These are phyloP conservation scores for Colletotrichum trifolii DNA, from an alignment of 2,329 filamentous ascomycete species.

Conservation along the genomic window DNA sequence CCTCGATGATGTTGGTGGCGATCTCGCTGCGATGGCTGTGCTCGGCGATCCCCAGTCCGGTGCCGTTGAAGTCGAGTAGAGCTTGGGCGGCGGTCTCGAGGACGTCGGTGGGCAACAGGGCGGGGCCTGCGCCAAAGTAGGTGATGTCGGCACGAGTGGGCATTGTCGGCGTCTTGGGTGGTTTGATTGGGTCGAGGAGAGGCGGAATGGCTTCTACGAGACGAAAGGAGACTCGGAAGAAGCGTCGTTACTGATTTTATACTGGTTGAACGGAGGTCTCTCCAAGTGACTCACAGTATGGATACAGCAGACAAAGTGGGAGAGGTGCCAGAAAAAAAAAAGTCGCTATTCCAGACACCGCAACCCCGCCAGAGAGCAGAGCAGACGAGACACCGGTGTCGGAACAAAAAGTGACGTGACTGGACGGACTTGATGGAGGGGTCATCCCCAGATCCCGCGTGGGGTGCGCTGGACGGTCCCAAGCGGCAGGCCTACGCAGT, in stretches of 20 bases:
- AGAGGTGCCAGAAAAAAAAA: slow-evolving; percentile 29
- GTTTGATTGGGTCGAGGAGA: slow-evolving; percentile 4
- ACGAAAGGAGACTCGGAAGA: background rate
- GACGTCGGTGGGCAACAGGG: slow-evolving; percentile 83
- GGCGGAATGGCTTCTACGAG: background rate
- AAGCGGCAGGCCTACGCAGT: too few relatives aligned
- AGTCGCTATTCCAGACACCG: slow-evolving; percentile 32
- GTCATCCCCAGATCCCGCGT: slow-evolving; percentile 30
- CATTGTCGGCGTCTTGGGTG: slow-evolving; percentile 58
- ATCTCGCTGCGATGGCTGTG: slow-evolving; percentile 88
- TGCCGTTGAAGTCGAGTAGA: slow-evolving; percentile 83
- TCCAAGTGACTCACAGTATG: slow-evolving; percentile 1
- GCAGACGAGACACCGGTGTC: slow-evolving; percentile 30
- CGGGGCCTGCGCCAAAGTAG: slow-evolving; percentile 92
- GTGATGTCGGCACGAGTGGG: slow-evolving; percentile 78
- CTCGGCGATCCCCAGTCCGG: slow-evolving; percentile 86
- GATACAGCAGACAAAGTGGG: too few relatives aligned
- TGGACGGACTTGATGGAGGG: slow-evolving; percentile 37
- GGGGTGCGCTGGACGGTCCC: slow-evolving; percentile 26
- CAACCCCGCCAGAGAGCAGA: slow-evolving; percentile 36
- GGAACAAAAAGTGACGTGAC: slow-evolving; percentile 32
- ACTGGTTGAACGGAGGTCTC: slow-evolving; percentile 25
- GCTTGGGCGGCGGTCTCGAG: slow-evolving; percentile 81
- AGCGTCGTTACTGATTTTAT: slow-evolving; percentile 16
- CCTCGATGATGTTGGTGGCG: slow-evolving; percentile 81